Conservation (phyloP, 148 eudicot species). For the Bassia scoparia region DNA sequence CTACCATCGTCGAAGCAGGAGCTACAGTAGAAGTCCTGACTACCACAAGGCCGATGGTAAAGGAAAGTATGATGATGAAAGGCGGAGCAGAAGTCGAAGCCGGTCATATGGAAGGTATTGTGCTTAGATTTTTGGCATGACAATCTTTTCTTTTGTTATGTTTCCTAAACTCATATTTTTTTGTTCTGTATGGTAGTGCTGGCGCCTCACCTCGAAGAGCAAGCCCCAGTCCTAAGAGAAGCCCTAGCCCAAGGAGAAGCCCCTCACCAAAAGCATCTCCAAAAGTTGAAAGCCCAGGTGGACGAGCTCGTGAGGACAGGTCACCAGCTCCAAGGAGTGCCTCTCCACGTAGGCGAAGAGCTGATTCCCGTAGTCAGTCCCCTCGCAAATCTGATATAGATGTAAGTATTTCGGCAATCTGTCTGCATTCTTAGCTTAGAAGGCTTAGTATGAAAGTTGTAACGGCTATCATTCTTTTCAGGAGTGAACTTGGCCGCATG, state of each 20-base stretch:
- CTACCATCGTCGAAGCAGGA: conserved; percentile 54
- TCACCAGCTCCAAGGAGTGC: conserved; percentile 50
- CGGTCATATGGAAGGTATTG: conserved; percentile 41
- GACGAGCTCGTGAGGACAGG: conserved; percentile 35
- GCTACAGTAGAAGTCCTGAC: conserved; percentile 56
- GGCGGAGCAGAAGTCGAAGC: conserved; percentile 36
- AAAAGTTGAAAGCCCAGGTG: conserved; percentile 54
- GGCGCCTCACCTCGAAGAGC: conserved; percentile 37
- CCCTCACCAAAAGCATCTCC: conserved; percentile 36
- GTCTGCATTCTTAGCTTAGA: background rate
- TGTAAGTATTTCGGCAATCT: conserved; percentile 40
- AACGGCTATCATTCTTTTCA: conserved; percentile 16
- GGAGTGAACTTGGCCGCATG: conserved; percentile 33
- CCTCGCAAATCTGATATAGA: conserved; percentile 78
- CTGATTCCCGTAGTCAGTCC: conserved; percentile 75
- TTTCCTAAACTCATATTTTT: background rate
- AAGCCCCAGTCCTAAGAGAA: conserved; percentile 39
- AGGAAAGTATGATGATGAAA: conserved; percentile 39
- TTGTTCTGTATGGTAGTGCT: conserved; percentile 23
- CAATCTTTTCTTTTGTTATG: background rate
- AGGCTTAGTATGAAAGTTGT: conserved; percentile 1
- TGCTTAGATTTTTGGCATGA: background rate
- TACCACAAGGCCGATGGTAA: conserved; percentile 33
- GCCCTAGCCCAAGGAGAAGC: conserved; percentile 42
- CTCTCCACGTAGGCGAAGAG: conserved; percentile 34